Evolutionary conservation across 768 basidiomycete genomes (phyloP).

Genomic region (Boletus barrowsii): DNA sequence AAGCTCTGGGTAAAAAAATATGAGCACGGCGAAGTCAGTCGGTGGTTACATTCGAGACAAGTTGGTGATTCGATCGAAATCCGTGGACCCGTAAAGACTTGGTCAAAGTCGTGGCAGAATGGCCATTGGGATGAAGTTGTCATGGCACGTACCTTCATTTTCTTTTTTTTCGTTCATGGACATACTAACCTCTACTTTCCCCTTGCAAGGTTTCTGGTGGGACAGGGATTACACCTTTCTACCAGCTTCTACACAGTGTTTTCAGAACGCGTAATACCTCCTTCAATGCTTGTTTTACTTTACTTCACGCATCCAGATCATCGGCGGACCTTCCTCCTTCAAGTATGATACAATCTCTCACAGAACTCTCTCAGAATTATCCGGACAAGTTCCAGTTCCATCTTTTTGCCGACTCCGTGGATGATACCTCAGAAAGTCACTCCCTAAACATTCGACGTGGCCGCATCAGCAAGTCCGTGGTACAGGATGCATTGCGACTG

Average conservation of each 20-base stretch:
- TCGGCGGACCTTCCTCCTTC: constrained; percentile 69
- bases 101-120: constrained; percentile 45
- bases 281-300: constrained; percentile 56
- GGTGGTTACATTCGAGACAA: constrained; percentile 74
- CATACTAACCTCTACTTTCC: neutral
- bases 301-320: constrained; percentile 68
- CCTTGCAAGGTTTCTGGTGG: constrained; percentile 78
- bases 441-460: constrained; percentile 40
- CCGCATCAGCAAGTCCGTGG: constrained; percentile 49
- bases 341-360: constrained; percentile 52
- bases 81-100: constrained; percentile 72
- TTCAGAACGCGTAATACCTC: constrained; percentile 34
- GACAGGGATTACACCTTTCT: constrained; percentile 84
- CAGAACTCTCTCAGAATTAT: constrained; percentile 43
- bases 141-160: constrained; percentile 46
- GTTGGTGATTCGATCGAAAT: constrained; percentile 70
- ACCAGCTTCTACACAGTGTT: constrained; percentile 63
- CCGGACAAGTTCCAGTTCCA: constrained; percentile 56
- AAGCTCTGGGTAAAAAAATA: constrained; percentile 82
- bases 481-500: constrained; percentile 42
- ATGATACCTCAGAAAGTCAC: constrained; percentile 17
- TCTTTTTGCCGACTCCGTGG: constrained; percentile 58
- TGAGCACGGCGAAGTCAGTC: constrained; percentile 72
- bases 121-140: constrained; percentile 75
- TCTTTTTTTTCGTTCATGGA: neutral